Evolutionary conservation across 768 basidiomycete genomes (phyloP), one percentile per base, ranked within the genome.

Genomic region (Tylopilus subfusipes): DNA sequence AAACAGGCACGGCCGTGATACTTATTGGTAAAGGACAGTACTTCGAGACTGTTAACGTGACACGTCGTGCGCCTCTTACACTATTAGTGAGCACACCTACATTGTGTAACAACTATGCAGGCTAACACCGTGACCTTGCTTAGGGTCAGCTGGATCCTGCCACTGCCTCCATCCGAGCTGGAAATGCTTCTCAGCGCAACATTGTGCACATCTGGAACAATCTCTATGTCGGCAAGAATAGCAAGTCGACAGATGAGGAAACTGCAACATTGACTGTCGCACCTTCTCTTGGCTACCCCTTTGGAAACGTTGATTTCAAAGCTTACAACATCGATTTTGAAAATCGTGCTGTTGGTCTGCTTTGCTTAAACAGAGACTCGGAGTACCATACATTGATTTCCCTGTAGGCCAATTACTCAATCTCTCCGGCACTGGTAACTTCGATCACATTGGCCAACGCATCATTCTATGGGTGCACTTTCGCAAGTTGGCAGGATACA

Each of bases 321-420:
- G 80, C 77, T 10, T 85, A 86, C 56, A 86, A 86, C 58, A 80
- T 87, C 55, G 78, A 86, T 63, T 82, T 85, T 53, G 75, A 83
- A 51, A 88, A 86, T 57, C 73, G 79, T 55, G 84, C 84, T n/a
- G 84, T 85, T 56, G 52, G 80, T 55, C 14, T 36, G 2, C 31
- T 22, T 30, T 45, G 2, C 22, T 42, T 49, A 44, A 19, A 34
- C 9, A 36, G n/a, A 25, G 29, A n/a, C n/a, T n/a, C n/a, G n/a
- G n/a, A 34, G 9, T 14, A n/a, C 11, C 36, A 48, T n/a, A 55
- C 11, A 44, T 6, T 40, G 12, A 40, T 1, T 44, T 43, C 13
- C n/a, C n/a, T 36, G 18, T 31, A 54, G 77, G 82, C 80, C 29
- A 79, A 84, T 51, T 83, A 79, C 52, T 64, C 80, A 0, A 82